Evolutionary conservation across 2,329 filamentous ascomycete species (phyloP), one percentile per base, ranked within the genome.

Genomic region (Xylariales sp.): DNA sequence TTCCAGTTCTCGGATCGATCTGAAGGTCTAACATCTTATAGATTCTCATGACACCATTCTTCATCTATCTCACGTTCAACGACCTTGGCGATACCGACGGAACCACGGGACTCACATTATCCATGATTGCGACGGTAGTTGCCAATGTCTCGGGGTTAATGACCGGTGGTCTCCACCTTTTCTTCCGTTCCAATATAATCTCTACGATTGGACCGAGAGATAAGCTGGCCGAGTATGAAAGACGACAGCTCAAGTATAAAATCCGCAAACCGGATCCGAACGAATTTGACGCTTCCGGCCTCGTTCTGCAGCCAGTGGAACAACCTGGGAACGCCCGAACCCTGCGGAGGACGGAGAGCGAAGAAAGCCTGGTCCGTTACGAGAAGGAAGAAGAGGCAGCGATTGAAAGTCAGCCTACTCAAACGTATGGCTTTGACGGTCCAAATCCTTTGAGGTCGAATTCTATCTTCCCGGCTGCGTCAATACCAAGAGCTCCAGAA

Each of bases 121-220:
- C 78, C 3, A 79, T 83, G 68, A 74, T 84, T 29, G 78, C 80
- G 19, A 76, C 80, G 12, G 77, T 86, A 5, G 77, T 81, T 3
- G 68, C 80, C 12, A 85, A 85, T 53, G 67, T 84, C 2, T 80
- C 81, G 0, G 83, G 82, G 3, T 62, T 86, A 12, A 70, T 81
- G 56, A 81, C 77, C 12, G 79, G 81, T 4, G 74, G 80, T 12
- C 68, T 86, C 18, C 82, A 86, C 51, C 64, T 86, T 7, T 82
- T 85, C 51, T 68, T 87, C 37, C 75, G 82, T 48, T 79, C 80
- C 3, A 82, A 78, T 48, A 76, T 73, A 11, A 68, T 74, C 10
- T 70, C 74, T 10, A 75, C 75, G 19, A 77, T 80, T 38, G 71
- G 61, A 42, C 64, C 67, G 51, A 65, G 66, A 36, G 65, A 69